These are phyloP conservation scores for Yarrowia sp. DNA, from an alignment of 805 yeast species.

Conservation along the genomic window DNA sequence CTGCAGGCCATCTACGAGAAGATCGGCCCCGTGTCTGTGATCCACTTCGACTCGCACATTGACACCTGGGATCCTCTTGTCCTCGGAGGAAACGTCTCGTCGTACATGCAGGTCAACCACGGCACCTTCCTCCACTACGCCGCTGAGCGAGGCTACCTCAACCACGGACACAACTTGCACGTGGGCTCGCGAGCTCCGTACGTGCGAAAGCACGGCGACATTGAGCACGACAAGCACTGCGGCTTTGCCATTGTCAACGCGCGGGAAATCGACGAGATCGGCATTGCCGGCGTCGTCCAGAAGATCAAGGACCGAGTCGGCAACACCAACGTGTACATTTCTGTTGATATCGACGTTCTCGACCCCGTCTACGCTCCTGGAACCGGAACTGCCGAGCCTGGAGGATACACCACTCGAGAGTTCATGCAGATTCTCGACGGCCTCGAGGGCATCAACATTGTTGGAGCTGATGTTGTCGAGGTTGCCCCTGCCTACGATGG, in stretches of 20 bases:
- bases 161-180: conserved; percentile 50
- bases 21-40: conserved; percentile 68
- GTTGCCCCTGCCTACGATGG: conserved; percentile 65
- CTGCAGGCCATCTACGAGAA: conserved; percentile 56
- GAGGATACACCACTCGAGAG: conserved; percentile 92
- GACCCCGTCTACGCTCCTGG: conserved; percentile 95
- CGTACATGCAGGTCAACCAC: conserved; percentile 60
- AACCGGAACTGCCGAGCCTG: conserved; percentile 96
- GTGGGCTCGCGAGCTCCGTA: conserved; percentile 67
- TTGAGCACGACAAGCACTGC: conserved; percentile 57
- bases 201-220: conserved; percentile 49
- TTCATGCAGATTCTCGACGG: conserved; percentile 57
- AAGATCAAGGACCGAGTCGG: conserved; percentile 66
- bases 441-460: conserved; percentile 56
- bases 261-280: conserved; percentile 66
- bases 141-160: conserved; percentile 60
- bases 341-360: conserved; percentile 95
- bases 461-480: conserved; percentile 78
- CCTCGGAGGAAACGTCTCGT: conserved; percentile 60
- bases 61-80: conserved; percentile 68
- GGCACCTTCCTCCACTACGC: conserved; percentile 73
- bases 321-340: conserved; percentile 75
- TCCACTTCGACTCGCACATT: conserved; percentile 65
- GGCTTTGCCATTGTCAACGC: conserved; percentile 62
- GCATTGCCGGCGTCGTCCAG: conserved; percentile 54